phyloP scores from a whole-genome alignment of 257 asterid genomes.

The Penstemon barbatus region DNA sequence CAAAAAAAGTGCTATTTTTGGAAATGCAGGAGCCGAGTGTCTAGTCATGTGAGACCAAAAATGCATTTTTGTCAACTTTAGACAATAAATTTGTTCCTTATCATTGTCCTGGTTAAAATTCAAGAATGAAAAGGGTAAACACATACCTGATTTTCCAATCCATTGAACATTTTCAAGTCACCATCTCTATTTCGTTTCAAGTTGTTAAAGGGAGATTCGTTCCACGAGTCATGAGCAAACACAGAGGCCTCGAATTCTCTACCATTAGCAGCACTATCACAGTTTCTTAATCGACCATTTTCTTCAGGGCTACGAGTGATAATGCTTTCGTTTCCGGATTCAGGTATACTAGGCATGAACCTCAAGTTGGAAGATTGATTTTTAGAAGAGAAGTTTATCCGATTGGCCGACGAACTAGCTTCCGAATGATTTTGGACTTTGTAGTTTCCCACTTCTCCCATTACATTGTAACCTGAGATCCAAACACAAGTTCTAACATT shows the following conservation, averaged over 20 bases:
- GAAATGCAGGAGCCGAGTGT: too few relatives aligned
- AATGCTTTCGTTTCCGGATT: slow-evolving; percentile 38
- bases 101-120: too few relatives aligned
- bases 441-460: slow-evolving; percentile 67
- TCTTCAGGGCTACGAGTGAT: slow-evolving; percentile 39
- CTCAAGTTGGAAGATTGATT: slow-evolving; percentile 49
- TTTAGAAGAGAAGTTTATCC: slow-evolving; percentile 48
- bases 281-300: slow-evolving; percentile 34
- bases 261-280: slow-evolving; percentile 24
- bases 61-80: too few relatives aligned
- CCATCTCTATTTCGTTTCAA: slow-evolving; percentile 63
- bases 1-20: neutral
- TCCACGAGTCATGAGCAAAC: slow-evolving; percentile 53
- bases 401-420: slow-evolving; percentile 43
- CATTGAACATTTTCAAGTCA: slow-evolving; percentile 55
- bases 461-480: slow-evolving; percentile 62
- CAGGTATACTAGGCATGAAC: slow-evolving; percentile 90
- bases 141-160: slow-evolving; percentile 49
- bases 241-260: slow-evolving; percentile 29
- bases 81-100: too few relatives aligned
- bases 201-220: slow-evolving; percentile 41
- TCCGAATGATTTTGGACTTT: slow-evolving; percentile 48
- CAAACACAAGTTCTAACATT: slow-evolving; percentile 16
- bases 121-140: neutral
- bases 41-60: too few relatives aligned